Evolutionary conservation across 306 rosid genomes (phyloP).

Genomic region (Styphnolobium japonicum): DNA sequence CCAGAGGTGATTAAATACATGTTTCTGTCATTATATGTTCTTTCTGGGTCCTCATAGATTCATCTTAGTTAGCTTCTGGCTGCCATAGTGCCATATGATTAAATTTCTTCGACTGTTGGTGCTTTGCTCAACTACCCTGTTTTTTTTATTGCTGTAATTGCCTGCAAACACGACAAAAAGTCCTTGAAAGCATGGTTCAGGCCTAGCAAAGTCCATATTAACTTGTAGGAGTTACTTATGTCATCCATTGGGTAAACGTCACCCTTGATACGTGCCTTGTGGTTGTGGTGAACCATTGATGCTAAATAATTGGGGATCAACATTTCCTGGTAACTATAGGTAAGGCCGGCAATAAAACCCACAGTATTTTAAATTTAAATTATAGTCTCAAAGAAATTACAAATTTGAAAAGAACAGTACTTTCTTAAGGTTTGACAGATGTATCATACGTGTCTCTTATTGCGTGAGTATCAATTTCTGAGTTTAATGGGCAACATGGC

Average conservation of each 20-base stretch:
- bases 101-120: background rate
- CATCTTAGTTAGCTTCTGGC: background rate
- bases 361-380: too few species aligned
- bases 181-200: background rate
- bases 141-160: background rate
- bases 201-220: background rate
- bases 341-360: too few species aligned
- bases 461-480: too few species aligned
- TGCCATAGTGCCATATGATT: background rate
- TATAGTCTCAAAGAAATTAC: too few species aligned
- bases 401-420: background rate
- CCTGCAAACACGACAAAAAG: background rate
- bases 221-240: background rate
- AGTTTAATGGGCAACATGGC: too few species aligned
- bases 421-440: too few species aligned
- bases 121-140: too few species aligned
- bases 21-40: background rate
- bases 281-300: background rate
- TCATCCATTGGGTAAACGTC: too few species aligned
- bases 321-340: too few species aligned
- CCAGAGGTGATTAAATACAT: constrained; percentile 34
- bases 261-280: background rate
- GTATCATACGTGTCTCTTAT: too few species aligned
- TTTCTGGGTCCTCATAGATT: background rate
- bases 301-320: too few species aligned